Evolutionary conservation across 495 filamentous ascomycete genomes (phyloP).

Genomic region (Venustampulla echinocandica): DNA sequence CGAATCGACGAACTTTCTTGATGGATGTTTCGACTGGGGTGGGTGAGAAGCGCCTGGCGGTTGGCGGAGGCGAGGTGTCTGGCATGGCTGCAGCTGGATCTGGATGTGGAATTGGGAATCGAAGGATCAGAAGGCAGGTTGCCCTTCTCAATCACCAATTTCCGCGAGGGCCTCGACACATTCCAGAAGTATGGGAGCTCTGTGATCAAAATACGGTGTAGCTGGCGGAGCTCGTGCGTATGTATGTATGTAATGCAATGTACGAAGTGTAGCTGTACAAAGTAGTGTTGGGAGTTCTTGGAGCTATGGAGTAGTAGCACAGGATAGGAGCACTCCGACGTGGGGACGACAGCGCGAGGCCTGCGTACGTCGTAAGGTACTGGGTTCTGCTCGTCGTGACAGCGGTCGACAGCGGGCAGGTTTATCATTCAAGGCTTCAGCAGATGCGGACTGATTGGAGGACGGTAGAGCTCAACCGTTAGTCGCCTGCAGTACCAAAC

Average conservation of each 20-base stretch:
- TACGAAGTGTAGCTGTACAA: no score
- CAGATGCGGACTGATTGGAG: conserved; percentile 2
- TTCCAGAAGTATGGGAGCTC: conserved; percentile 4
- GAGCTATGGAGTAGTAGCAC: no score
- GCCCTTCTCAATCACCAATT: no score
- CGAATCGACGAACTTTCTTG: conserved; percentile 21
- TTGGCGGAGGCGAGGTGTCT: conserved; percentile 16
- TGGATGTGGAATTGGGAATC: conserved; percentile 1
- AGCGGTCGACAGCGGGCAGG: no score
- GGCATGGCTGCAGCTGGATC: conserved; percentile 10
- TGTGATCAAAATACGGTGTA: conserved; percentile 23
- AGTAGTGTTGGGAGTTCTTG: no score
- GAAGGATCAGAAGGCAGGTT: neutral
- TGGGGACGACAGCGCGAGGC: no score
- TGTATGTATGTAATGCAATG: no score
- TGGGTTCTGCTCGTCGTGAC: no score
- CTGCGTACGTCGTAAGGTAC: no score
- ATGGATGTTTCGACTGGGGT: conserved; percentile 20
- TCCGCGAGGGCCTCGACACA: no score
- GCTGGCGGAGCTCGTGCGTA: conserved; percentile 4
- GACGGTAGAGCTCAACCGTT: neutral
- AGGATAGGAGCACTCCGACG: no score
- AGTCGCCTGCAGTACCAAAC: conserved; percentile 8
- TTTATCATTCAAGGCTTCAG: no score
- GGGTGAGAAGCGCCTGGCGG: conserved; percentile 14